A percentile compares a stretch with the other conserved stretches of the same genome.
These are phyloP conservation scores for Scutellaria baicalensis DNA, from an alignment of 257 asterid genomes.

Conservation along the genomic window DNA sequence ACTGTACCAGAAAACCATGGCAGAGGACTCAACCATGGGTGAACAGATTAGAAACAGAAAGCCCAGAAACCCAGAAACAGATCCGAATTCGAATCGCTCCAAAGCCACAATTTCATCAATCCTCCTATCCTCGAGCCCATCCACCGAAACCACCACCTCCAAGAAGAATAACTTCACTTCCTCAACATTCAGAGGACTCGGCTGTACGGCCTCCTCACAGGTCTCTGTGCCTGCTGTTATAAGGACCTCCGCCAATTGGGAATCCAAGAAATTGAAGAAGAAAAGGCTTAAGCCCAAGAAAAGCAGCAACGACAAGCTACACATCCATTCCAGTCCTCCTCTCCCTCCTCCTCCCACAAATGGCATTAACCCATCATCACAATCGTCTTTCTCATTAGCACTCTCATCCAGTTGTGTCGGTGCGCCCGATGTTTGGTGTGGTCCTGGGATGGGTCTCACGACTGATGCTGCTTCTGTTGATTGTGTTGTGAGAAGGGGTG, in stretches of 20 bases:
- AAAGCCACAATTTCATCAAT: conserved; percentile 73
- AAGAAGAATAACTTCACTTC: conserved; percentile 71
- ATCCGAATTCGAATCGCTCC: conserved; percentile 44
- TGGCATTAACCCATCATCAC: conserved; percentile 12
- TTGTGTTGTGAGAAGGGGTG: conserved; percentile 63
- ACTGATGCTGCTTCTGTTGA: conserved; percentile 76
- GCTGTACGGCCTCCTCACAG: conserved; percentile 82
- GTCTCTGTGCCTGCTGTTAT: conserved; percentile 89
- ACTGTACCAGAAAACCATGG: conserved; percentile 5
- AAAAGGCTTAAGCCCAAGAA: conserved; percentile 36
- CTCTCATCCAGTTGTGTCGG: conserved; percentile 40
- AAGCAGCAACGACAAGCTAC: conserved; percentile 8
- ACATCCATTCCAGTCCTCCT: neutral
- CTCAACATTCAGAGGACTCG: conserved; percentile 70
- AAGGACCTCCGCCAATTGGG: conserved; percentile 85
- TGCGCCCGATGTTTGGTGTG: conserved; percentile 86
- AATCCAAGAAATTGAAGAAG: conserved; percentile 57
- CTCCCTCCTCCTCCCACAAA: neutral
- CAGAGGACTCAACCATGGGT: conserved; percentile 35
- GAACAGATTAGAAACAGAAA: conserved; percentile 42
- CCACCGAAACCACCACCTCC: conserved; percentile 2
- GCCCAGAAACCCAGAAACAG: conserved; percentile 52
- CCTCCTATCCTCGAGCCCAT: conserved; percentile 32
- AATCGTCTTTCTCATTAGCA: conserved; percentile 35
- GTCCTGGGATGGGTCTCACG: conserved; percentile 58